Evolutionary conservation across 1,284 basidiomycete genomes (phyloP).

Genomic region (Leucoagaricus sp.): DNA sequence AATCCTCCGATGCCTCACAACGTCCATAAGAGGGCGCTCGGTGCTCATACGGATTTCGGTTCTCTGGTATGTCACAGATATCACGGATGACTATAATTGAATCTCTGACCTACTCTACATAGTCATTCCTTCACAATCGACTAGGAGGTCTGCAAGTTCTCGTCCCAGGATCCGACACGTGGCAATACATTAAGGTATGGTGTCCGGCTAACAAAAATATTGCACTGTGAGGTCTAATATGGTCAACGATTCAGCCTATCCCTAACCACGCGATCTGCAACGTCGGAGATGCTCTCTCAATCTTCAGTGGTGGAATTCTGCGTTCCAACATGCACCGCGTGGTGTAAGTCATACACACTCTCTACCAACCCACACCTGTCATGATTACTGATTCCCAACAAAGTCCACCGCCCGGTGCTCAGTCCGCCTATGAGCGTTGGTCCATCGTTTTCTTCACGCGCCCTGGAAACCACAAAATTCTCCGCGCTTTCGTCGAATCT

Average conservation of each 20-base stretch:
- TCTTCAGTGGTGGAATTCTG: slow-evolving; percentile 61
- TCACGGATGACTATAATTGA: background rate
- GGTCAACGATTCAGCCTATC: slow-evolving; percentile 53
- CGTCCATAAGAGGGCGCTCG: slow-evolving; percentile 34
- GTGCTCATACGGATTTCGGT: slow-evolving; percentile 61
- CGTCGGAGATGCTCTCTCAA: slow-evolving; percentile 56
- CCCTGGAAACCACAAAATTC: slow-evolving; percentile 50
- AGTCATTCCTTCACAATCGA: slow-evolving; percentile 69
- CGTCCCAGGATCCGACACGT: slow-evolving; percentile 58
- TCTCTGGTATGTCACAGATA: slow-evolving; percentile 33
- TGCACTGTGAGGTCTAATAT: too few relatives aligned
- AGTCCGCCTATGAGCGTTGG: slow-evolving; percentile 47
- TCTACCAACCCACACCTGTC: background rate
- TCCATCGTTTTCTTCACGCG: slow-evolving; percentile 66
- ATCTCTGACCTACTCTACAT: too few relatives aligned
- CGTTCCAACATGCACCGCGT: slow-evolving; percentile 55
- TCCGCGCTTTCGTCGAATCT: slow-evolving; percentile 49
- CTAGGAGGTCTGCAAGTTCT: slow-evolving; percentile 75
- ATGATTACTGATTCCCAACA: background rate
- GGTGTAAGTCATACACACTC: slow-evolving; percentile 22
- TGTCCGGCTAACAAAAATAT: too few relatives aligned
- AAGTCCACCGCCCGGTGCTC: slow-evolving; percentile 25
- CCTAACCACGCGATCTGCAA: slow-evolving; percentile 63
- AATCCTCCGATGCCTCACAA: slow-evolving; percentile 42
- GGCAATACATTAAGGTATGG: slow-evolving; percentile 68